These are phyloP conservation scores for Cytospora piceicola DNA, from an alignment of 2,329 filamentous ascomycete genomes.

Conservation along the genomic window DNA sequence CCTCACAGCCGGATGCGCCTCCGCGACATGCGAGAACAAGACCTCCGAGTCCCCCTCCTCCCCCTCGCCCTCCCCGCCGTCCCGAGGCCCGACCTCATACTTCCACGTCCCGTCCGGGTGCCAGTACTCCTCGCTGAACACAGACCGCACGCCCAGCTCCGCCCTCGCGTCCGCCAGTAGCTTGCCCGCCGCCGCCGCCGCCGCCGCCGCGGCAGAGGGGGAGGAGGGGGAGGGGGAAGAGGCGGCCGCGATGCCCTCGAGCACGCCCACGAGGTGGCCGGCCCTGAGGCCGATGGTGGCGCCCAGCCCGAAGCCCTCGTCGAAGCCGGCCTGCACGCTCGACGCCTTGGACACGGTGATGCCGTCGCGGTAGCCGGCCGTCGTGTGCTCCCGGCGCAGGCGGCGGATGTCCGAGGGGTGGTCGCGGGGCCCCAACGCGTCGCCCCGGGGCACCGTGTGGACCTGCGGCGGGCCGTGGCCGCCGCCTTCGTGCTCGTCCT, in stretches of 20 bases:
- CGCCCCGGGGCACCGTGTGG: not conserved
- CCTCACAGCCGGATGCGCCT: constrained; percentile 66
- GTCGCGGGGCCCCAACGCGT: not conserved
- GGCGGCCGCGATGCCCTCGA: constrained; percentile 71
- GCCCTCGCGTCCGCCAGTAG: constrained; percentile 55
- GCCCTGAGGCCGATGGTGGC: constrained; percentile 76
- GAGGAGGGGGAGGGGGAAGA: constrained; percentile 36
- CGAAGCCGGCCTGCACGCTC: constrained; percentile 85
- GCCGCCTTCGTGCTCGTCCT: not conserved
- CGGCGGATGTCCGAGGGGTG: constrained; percentile 70
- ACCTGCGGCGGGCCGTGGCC: not conserved
- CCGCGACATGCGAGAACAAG: constrained; percentile 65
- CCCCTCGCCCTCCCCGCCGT: constrained; percentile 41
- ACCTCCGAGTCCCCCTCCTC: constrained; percentile 46
- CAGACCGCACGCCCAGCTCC: constrained; percentile 62
- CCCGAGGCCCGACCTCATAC: constrained; percentile 57
- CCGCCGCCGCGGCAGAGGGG: constrained; percentile 33
- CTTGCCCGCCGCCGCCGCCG: constrained; percentile 35
- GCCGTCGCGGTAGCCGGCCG: constrained; percentile 89
- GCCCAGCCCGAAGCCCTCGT: constrained; percentile 85
- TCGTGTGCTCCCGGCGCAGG: constrained; percentile 76
- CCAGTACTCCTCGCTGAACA: constrained; percentile 72
- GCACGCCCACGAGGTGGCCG: constrained; percentile 74
- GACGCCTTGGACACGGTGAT: constrained; percentile 74
- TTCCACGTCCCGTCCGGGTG: constrained; percentile 72